Evolutionary conservation across 805 yeast genomes (phyloP).

Genomic region (Candida methanosorbosa): DNA sequence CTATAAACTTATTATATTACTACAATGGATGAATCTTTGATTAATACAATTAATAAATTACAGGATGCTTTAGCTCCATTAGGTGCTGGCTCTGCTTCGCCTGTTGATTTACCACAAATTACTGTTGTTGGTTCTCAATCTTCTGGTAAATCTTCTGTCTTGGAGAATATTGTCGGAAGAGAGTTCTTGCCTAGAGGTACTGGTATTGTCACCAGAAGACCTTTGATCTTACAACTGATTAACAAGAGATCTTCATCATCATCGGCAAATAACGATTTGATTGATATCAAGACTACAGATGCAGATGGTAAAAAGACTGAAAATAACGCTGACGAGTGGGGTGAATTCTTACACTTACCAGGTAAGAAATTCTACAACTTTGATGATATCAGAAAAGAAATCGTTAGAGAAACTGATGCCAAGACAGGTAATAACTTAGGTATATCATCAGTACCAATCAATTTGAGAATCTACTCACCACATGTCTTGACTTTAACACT

Average conservation of each 20-base stretch:
- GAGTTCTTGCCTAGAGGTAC: constrained; percentile 90
- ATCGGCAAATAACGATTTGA: constrained; percentile 26
- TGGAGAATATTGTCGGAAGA: constrained; percentile 86
- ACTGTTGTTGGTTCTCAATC: constrained; percentile 95
- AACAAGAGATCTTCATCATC: constrained; percentile 42
- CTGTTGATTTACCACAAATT: constrained; percentile 87
- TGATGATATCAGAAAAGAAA: constrained; percentile 82
- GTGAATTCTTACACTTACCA: constrained; percentile 91
- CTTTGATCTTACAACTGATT: constrained; percentile 72
- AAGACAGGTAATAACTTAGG: constrained; percentile 80
- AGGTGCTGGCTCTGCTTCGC: constrained; percentile 84
- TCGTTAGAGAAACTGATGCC: constrained; percentile 84
- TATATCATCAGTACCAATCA: constrained; percentile 86
- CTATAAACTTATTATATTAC: no score
- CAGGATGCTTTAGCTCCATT: constrained; percentile 97
- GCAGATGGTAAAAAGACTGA: constrained; percentile 46
- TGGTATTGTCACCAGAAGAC: constrained; percentile 88
- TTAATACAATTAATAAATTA: constrained; percentile 78
- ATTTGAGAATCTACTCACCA: constrained; percentile 87
- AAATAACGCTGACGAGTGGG: constrained; percentile 86
- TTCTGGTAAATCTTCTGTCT: constrained; percentile 80
- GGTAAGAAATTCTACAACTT: constrained; percentile 82
- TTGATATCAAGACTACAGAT: constrained; percentile 35
- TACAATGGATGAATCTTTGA: constrained; percentile 69
- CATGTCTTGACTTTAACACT: constrained; percentile 88